A percentile compares a stretch with the other conserved stretches of the same genome.
Conservation (phyloP, 108 stramenopile genomes). For the Epithemia pelagica region DNA sequence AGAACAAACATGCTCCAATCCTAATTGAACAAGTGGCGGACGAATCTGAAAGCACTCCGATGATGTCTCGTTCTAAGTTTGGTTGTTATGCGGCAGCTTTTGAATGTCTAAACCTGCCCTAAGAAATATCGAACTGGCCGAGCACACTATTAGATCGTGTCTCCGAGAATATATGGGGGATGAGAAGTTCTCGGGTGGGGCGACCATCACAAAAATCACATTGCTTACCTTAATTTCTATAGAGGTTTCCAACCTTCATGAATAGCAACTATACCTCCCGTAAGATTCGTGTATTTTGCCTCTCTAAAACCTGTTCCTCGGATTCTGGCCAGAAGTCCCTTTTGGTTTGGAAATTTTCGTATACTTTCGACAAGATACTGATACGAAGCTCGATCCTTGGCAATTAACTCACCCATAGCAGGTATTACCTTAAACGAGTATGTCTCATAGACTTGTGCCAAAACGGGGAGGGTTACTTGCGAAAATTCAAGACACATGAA, state of each 20-base stretch:
- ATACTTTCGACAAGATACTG: slow-evolving; percentile 99
- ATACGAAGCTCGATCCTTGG: slow-evolving; percentile 92
- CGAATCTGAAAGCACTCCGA: background rate
- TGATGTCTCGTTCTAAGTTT: background rate
- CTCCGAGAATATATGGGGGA: background rate
- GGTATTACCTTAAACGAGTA: slow-evolving; percentile 96
- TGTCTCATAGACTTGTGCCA: slow-evolving; percentile 75
- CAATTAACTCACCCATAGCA: slow-evolving; percentile 81
- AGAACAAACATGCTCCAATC: background rate
- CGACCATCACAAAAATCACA: background rate
- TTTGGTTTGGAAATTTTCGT: slow-evolving; percentile 90
- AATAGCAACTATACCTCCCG: slow-evolving; percentile 91
- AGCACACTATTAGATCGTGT: background rate
- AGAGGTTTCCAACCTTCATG: slow-evolving; percentile 82
- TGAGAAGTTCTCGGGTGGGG: background rate
- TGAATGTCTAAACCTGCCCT: background rate
- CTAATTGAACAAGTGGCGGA: background rate
- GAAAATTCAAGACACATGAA: slow-evolving; percentile 97
- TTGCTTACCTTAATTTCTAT: slow-evolving; percentile 5
- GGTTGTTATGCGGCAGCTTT: background rate
- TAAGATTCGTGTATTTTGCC: slow-evolving; percentile 80
- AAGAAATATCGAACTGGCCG: background rate
- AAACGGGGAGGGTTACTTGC: slow-evolving; percentile 59
- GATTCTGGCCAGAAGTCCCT: slow-evolving; percentile 76
- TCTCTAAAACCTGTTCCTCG: slow-evolving; percentile 69